A percentile compares a stretch with the other conserved stretches of the same genome.
phyloP scores from a whole-genome alignment of 164 flowering plant genomes.

The Saururus chinensis region DNA sequence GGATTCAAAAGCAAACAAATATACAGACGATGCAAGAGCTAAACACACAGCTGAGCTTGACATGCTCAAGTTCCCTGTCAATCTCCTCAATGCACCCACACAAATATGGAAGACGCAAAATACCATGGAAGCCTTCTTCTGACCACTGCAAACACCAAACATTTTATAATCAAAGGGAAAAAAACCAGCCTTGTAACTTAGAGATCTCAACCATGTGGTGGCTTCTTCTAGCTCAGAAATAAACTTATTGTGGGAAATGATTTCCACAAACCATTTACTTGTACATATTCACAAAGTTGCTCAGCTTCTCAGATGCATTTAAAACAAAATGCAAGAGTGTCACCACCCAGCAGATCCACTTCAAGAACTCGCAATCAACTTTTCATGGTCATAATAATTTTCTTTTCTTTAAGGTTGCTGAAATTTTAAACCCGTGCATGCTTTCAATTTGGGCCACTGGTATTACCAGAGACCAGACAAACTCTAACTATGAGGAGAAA shows the following conservation, averaged over 20 bases:
- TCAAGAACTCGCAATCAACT: too few species aligned
- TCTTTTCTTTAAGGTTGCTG: too few species aligned
- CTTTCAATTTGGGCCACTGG: too few species aligned
- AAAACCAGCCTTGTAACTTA: neutral
- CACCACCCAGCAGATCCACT: too few species aligned
- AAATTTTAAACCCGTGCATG: too few species aligned
- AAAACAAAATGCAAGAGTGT: neutral
- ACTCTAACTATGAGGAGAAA: too few species aligned
- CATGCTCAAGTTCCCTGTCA: conserved; percentile 35
- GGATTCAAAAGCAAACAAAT: conserved; percentile 70
- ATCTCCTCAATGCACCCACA: conserved; percentile 54
- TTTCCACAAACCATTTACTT: neutral
- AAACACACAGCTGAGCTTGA: conserved; percentile 54
- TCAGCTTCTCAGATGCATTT: neutral
- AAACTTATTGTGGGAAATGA: neutral
- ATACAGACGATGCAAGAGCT: conserved; percentile 67
- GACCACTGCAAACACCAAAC: conserved; percentile 50
- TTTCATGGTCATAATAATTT: too few species aligned
- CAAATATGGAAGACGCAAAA: conserved; percentile 68
- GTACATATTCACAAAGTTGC: neutral
- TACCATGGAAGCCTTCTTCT: conserved; percentile 51
- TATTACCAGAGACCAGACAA: too few species aligned
- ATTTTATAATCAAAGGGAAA: neutral
- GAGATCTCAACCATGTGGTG: neutral
- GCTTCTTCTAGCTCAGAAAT: neutral